These are phyloP conservation scores for Pistacia integerrima DNA, from an alignment of 345 rosid species.

Conservation along the genomic window DNA sequence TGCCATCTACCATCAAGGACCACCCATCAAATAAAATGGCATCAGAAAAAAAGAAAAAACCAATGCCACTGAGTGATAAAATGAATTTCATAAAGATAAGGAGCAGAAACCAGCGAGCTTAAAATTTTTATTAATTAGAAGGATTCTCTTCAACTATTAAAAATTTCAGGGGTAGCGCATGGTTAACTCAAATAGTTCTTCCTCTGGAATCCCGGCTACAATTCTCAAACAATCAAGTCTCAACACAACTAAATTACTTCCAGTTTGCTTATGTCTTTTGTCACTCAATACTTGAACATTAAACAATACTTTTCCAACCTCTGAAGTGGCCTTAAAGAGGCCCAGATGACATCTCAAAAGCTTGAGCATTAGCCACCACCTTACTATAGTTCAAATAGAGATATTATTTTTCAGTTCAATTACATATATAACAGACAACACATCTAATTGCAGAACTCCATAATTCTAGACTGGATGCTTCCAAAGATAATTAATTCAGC, in stretches of 20 bases:
- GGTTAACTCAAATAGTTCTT: neutral
- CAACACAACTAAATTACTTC: neutral
- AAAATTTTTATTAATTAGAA: neutral
- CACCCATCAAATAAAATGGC: slow-evolving; percentile 14
- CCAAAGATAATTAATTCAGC: neutral
- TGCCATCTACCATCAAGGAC: slow-evolving; percentile 58
- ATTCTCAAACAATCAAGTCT: neutral
- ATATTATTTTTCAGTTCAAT: neutral
- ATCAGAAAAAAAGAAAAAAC: slow-evolving; percentile 21
- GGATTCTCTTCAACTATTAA: neutral
- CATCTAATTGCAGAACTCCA: neutral
- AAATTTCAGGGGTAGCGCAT: neutral
- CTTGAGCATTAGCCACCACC: neutral
- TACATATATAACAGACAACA: neutral
- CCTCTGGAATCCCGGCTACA: neutral
- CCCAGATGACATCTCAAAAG: too few relatives aligned
- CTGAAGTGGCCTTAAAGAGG: too few relatives aligned
- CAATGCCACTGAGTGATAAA: neutral
- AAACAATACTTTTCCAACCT: neutral
- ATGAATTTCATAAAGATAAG: slow-evolving; percentile 4
- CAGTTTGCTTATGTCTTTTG: neutral
- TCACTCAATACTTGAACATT: neutral
- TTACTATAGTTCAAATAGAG: neutral
- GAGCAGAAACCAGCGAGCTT: neutral
- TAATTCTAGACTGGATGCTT: neutral